These are phyloP conservation scores for Cutaneotrichosporon curvatum DNA, from an alignment of 1,284 basidiomycete species.

Conservation along the genomic window DNA sequence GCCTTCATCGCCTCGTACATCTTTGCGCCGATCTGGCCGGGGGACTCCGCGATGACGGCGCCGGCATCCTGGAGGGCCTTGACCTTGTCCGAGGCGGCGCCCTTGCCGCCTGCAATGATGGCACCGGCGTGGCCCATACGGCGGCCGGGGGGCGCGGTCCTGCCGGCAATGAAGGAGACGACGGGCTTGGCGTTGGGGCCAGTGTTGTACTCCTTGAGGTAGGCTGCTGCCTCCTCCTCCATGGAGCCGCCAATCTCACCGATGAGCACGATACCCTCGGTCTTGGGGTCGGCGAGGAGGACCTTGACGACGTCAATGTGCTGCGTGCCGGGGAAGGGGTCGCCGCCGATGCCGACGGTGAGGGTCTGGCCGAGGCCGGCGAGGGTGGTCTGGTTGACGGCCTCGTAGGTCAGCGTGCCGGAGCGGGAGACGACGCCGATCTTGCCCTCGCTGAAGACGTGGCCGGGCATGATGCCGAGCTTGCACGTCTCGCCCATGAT, in stretches of 20 bases:
- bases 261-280: slow-evolving; percentile 94
- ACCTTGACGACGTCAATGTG: slow-evolving; percentile 95
- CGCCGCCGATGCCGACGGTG: slow-evolving; percentile 96
- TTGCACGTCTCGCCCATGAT: slow-evolving; percentile 97
- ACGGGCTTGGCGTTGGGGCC: slow-evolving; percentile 87
- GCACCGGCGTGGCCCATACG: slow-evolving; percentile 99
- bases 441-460: slow-evolving; percentile 91
- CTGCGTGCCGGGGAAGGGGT: slow-evolving; percentile 83
- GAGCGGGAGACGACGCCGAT: slow-evolving; percentile 96
- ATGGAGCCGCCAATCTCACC: slow-evolving; percentile 98
- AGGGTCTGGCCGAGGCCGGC: slow-evolving; percentile 95
- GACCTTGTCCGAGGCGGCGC: slow-evolving; percentile 92
- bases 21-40: slow-evolving; percentile 83
- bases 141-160: slow-evolving; percentile 92
- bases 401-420: slow-evolving; percentile 59
- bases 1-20: slow-evolving; percentile 86
- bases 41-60: slow-evolving; percentile 87
- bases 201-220: slow-evolving; percentile 88
- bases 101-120: slow-evolving; percentile 97
- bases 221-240: slow-evolving; percentile 99
- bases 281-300: slow-evolving; percentile 87
- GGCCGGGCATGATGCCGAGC: slow-evolving; percentile 99
- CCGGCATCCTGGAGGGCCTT: slow-evolving; percentile 89
- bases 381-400: slow-evolving; percentile 65
- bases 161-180: slow-evolving; percentile 95